A percentile compares a stretch with the other conserved stretches of the same genome.
These are phyloP conservation scores for Rhodotorula kratochvilovae DNA, from an alignment of 768 basidiomycete species.

Conservation along the genomic window DNA sequence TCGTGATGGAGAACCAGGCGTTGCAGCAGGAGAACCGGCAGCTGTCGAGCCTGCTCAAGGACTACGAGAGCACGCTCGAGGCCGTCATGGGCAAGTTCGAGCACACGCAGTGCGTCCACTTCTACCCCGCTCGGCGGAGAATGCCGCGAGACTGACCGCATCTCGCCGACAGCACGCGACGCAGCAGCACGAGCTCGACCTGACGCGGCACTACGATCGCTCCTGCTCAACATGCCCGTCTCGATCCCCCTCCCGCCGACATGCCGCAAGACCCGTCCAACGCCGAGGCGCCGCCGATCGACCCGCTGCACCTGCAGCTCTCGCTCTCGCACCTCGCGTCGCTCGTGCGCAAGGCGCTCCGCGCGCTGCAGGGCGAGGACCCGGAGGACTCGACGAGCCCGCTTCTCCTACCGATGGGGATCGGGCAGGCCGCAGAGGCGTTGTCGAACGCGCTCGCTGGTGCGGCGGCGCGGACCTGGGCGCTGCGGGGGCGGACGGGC, in stretches of 20 bases:
- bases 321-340: slow-evolving; percentile 40
- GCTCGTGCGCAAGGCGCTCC: slow-evolving; percentile 42
- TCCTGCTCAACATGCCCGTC: slow-evolving; percentile 54
- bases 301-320: slow-evolving; percentile 23
- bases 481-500: background rate
- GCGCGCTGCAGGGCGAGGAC: slow-evolving; percentile 42
- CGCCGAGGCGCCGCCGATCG: slow-evolving; percentile 10
- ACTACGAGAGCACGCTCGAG: slow-evolving; percentile 91
- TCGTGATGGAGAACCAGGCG: slow-evolving; percentile 88
- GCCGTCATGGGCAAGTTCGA: slow-evolving; percentile 94
- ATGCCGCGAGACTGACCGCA: background rate
- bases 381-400: slow-evolving; percentile 31
- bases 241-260: slow-evolving; percentile 45
- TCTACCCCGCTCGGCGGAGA: background rate
- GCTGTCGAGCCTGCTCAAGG: slow-evolving; percentile 76
- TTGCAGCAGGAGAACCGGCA: slow-evolving; percentile 94
- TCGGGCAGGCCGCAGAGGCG: background rate
- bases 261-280: slow-evolving; percentile 4
- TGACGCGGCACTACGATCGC: slow-evolving; percentile 85
- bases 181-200: slow-evolving; percentile 77
- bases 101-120: slow-evolving; percentile 69
- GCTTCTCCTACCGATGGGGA: slow-evolving; percentile 7
- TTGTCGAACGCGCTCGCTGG: background rate
- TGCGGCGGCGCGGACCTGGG: background rate
- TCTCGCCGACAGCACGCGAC: slow-evolving; percentile 66